Base-by-base conservation (phyloP, 2,329 filamentous ascomycete genomes). In the Beauveria sp. region DNA sequence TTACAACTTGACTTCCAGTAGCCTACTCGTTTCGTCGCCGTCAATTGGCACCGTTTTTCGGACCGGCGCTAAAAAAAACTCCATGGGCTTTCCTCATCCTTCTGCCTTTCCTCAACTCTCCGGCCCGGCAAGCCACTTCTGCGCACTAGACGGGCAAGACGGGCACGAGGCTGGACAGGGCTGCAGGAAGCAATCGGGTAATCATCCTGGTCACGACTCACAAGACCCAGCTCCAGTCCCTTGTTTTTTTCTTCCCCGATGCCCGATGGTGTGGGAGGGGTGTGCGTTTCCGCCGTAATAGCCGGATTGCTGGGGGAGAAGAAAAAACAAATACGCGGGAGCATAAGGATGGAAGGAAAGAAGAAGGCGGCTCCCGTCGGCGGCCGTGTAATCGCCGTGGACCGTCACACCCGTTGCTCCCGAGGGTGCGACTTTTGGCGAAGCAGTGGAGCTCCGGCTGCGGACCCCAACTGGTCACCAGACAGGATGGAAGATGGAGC, bases 141-240 rank as follows among this genome's bases (percentile, higher is more conserved):
- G 22, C 18, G 20, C 30, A 24, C n/a, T 7, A 8, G 22, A 22
- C 44, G 24, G 10, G 22, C 46, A 47, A 28, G 30, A 34, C 12
- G 12, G 24, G 47, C 52, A 52, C 41, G 18, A 52, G 41, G 41
- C 55, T 46, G 28, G 44, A 48, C 55, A 58, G 55, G 55, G 55
- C 55, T 58, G 55, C 55, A 58, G 55, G 55, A 58, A 58, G 34
- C 34, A 51, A 51, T 58, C 55, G 55, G 55, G 30, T 55, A 20
- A 41, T 50, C 10, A 28, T 50, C 41, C 41, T 43, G 4, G 34
- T 41, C 6, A 9, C 14, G 3, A 30, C 28, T 48, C 55, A 57
- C 55, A 28, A 47, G 55, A 30, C 44, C 55, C 43, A n/a, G 24
- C 53, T 24, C 34, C 28, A 40, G 24, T 48, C 43, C 28, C 28